Evolutionary conservation across 169 alveolate species (phyloP).

Genomic region (Cryptosporidium sp.): DNA sequence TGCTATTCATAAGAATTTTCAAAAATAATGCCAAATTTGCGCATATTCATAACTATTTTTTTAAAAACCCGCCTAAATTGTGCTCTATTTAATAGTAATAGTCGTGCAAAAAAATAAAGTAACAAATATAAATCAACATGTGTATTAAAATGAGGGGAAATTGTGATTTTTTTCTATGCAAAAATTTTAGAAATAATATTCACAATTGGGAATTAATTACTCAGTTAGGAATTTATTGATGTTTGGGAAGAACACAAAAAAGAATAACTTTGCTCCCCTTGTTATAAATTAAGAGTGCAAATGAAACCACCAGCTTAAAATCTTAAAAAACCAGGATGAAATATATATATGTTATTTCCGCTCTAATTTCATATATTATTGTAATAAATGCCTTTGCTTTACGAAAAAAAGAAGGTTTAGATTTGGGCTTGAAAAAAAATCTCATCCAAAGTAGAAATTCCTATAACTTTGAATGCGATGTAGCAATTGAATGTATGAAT

Average conservation of each 20-base stretch:
- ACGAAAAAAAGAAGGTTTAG: neutral
- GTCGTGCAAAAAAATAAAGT: neutral
- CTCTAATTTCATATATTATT: neutral
- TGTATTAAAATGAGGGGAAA: neutral
- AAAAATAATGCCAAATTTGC: no score
- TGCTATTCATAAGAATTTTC: no score
- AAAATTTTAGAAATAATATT: no score
- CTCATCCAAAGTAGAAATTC: neutral
- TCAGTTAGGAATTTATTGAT: no score
- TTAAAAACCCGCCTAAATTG: neutral
- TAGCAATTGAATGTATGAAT: neutral
- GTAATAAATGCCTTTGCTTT: neutral
- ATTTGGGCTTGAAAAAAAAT: neutral
- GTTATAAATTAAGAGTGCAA: neutral
- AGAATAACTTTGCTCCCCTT: neutral
- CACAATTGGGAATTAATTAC: no score
- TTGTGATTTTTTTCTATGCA: no score
- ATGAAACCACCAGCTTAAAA: neutral
- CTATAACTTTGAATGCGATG: neutral
- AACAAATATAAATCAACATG: neutral
- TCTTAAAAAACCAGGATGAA: neutral
- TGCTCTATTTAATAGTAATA: no score
- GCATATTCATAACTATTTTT: no score
- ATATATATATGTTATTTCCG: neutral
- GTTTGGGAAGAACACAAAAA: neutral